Evolutionary conservation across 148 eudicot genomes (phyloP).

Genomic region (Amaranthus palmeri): DNA sequence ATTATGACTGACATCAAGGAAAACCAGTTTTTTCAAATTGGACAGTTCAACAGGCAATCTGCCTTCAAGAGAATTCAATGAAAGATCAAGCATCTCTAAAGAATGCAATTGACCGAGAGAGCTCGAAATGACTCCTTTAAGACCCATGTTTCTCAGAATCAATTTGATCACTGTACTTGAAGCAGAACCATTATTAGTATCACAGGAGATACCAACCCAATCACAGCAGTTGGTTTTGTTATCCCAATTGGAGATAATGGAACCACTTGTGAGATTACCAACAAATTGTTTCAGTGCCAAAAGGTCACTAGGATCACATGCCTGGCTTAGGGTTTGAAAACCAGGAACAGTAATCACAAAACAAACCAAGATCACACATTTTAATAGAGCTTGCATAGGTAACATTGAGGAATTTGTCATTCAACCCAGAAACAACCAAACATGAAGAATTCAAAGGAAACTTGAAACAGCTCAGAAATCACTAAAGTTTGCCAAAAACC

Average conservation of each 20-base stretch:
- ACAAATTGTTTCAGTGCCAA: slow-evolving; percentile 60
- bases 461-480: slow-evolving; percentile 14
- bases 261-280: slow-evolving; percentile 55
- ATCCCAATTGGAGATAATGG: slow-evolving; percentile 45
- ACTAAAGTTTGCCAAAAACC: slow-evolving; percentile 17
- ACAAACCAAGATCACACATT: slow-evolving; percentile 45
- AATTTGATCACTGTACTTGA: slow-evolving; percentile 41
- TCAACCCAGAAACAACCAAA: slow-evolving; percentile 15
- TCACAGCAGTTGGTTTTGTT: slow-evolving; percentile 47
- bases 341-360: slow-evolving; percentile 37
- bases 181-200: slow-evolving; percentile 29
- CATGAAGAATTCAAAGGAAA: slow-evolving; percentile 14
- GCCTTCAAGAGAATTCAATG: slow-evolving; percentile 58
- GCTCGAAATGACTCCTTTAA: slow-evolving; percentile 50
- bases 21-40: slow-evolving; percentile 41
- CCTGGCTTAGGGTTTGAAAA: slow-evolving; percentile 36
- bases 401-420: slow-evolving; percentile 22
- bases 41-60: slow-evolving; percentile 49
- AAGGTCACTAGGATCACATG: slow-evolving; percentile 59
- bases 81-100: slow-evolving; percentile 61
- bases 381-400: slow-evolving; percentile 28
- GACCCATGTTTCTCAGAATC: slow-evolving; percentile 41
- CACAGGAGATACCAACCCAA: slow-evolving; percentile 78
- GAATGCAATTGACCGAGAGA: slow-evolving; percentile 48
- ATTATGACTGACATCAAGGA: slow-evolving; percentile 65